Percentiles rank a stretch among this genome's conserved stretches.
Conservation (phyloP, 2,329 filamentous ascomycete genomes). For the Trichoderma asperellum region DNA sequence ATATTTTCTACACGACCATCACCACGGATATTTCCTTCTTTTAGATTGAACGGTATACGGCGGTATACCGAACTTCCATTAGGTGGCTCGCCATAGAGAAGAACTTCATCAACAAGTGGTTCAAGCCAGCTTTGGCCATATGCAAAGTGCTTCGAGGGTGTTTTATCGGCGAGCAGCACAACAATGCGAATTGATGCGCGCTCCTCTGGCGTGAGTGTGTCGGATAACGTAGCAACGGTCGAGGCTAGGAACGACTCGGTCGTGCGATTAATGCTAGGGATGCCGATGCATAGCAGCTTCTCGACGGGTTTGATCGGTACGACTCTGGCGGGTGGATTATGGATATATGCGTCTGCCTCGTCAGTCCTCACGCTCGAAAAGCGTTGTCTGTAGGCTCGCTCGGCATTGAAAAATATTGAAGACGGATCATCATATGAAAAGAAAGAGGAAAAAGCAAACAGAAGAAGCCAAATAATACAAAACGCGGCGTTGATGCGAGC, state of each 20-base stretch:
- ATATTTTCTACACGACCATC: slow-evolving; percentile 41
- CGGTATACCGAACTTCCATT: slow-evolving; percentile 24
- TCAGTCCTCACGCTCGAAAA: slow-evolving; percentile 36
- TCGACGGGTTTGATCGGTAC: slow-evolving; percentile 8
- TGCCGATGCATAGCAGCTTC: slow-evolving; percentile 40
- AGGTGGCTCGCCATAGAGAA: slow-evolving; percentile 37
- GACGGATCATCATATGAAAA: slow-evolving; percentile 43
- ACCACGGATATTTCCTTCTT: slow-evolving; percentile 34
- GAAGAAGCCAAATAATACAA: slow-evolving; percentile 38
- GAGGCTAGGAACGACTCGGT: slow-evolving; percentile 38
- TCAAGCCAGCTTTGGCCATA: slow-evolving; percentile 41
- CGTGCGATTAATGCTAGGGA: slow-evolving; percentile 43
- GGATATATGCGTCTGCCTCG: slow-evolving; percentile 38
- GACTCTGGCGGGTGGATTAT: slow-evolving; percentile 4
- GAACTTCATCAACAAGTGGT: slow-evolving; percentile 41
- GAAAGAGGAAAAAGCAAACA: slow-evolving; percentile 37
- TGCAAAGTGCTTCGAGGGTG: slow-evolving; percentile 40
- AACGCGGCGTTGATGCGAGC: slow-evolving; percentile 40
- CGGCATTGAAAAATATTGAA: slow-evolving; percentile 41
- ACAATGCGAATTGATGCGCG: slow-evolving; percentile 41
- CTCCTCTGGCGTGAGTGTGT: slow-evolving; percentile 39
- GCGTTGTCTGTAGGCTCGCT: slow-evolving; percentile 36
- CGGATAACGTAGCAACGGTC: slow-evolving; percentile 40
- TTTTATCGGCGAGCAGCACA: slow-evolving; percentile 42
- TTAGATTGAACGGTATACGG: slow-evolving; percentile 35